Percentiles rank a stretch among this genome's conserved stretches.
These are phyloP conservation scores for Scedosporium aurantiacum DNA, from an alignment of 2,329 filamentous ascomycete species.

Conservation along the genomic window DNA sequence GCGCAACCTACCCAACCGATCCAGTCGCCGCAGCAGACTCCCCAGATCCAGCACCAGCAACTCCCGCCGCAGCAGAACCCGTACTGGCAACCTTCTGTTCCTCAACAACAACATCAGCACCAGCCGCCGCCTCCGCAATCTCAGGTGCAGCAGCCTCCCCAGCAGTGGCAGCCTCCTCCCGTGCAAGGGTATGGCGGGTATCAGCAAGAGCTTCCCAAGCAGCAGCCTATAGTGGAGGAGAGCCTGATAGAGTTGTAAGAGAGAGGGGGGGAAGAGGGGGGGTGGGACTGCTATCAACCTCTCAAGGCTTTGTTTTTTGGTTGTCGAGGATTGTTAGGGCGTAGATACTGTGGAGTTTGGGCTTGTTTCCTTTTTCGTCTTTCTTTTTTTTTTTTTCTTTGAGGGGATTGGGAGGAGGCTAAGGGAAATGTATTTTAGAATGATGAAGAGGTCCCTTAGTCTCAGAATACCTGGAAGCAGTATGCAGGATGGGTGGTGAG, in stretches of 20 bases:
- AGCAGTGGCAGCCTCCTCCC: slow-evolving; percentile 18
- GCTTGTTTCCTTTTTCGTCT: too few species aligned
- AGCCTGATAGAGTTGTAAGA: slow-evolving; percentile 64
- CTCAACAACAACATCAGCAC: slow-evolving; percentile 18
- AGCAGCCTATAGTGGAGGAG: slow-evolving; percentile 54
- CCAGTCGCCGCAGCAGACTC: slow-evolving; percentile 19
- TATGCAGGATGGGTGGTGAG: too few species aligned
- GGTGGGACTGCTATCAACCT: neutral
- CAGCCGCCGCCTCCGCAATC: slow-evolving; percentile 17
- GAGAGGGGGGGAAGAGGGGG: neutral
- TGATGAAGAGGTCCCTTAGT: neutral
- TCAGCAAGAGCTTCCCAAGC: slow-evolving; percentile 26
- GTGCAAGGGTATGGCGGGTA: slow-evolving; percentile 41
- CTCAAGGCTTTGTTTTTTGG: neutral
- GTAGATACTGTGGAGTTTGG: too few species aligned
- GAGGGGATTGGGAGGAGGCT: too few species aligned
- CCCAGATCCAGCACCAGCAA: slow-evolving; percentile 13
- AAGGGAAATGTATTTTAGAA: neutral
- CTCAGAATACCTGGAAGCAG: too few species aligned
- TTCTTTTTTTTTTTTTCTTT: too few species aligned
- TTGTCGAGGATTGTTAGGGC: too few species aligned
- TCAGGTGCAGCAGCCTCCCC: slow-evolving; percentile 21
- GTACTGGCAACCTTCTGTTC: slow-evolving; percentile 18
- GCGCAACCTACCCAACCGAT: slow-evolving; percentile 21
- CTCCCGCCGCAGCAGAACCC: slow-evolving; percentile 10